phyloP scores from a whole-genome alignment of 2,329 filamentous ascomycete genomes.

The Colletotrichum chlorophyti region DNA sequence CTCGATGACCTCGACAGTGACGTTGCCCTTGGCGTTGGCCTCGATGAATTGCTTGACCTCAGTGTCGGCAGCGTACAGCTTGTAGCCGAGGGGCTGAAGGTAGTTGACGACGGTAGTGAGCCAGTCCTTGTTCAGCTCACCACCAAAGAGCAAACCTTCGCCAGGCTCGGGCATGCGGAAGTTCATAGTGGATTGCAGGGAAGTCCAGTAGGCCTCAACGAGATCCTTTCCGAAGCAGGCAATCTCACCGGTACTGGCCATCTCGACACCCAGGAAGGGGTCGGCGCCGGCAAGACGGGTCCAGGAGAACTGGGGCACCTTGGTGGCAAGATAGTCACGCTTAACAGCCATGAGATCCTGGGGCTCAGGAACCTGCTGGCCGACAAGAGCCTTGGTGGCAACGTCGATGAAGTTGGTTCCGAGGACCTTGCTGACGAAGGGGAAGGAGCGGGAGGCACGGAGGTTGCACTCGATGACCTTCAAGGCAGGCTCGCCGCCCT shows the following conservation, averaged over 20 bases:
- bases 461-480: conserved; percentile 99
- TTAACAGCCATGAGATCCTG: conserved; percentile 88
- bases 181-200: conserved; percentile 97
- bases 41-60: conserved; percentile 87
- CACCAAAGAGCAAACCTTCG: conserved; percentile 93
- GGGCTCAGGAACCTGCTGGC: conserved; percentile 82
- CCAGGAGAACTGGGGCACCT: conserved; percentile 99
- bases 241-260: conserved; percentile 97
- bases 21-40: conserved; percentile 68
- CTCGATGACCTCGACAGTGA: conserved; percentile 87
- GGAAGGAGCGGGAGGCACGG: conserved; percentile 95
- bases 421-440: conserved; percentile 96
- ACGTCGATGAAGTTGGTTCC: conserved; percentile 97
- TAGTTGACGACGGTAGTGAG: conserved; percentile 85
- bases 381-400: conserved; percentile 90
- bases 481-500: conserved; percentile 76
- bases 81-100: conserved; percentile 89
- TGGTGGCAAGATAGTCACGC: conserved; percentile 93
- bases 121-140: conserved; percentile 75
- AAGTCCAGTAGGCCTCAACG: conserved; percentile 97
- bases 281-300: conserved; percentile 96
- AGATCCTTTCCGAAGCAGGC: conserved; percentile 97
- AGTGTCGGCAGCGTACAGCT: conserved; percentile 84
- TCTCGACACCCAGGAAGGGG: conserved; percentile 97
- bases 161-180: conserved; percentile 95